Conservation (phyloP, 1,284 basidiomycete genomes). For the Malassezia pachydermatis region DNA sequence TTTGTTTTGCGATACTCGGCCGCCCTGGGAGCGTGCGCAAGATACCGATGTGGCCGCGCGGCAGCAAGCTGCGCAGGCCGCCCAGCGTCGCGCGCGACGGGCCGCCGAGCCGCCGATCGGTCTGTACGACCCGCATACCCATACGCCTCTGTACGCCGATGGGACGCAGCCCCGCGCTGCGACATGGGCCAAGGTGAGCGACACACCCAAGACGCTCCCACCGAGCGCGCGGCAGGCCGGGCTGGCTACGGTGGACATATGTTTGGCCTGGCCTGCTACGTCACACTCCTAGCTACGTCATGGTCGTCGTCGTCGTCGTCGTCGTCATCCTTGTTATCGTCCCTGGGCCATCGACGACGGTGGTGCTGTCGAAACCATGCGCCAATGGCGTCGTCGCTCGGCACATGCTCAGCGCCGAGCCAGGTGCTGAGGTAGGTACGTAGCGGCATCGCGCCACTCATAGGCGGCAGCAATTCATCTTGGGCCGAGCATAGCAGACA, state of each 20-base stretch:
- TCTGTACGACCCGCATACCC: conserved; percentile 43
- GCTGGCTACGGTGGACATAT: conserved; percentile 5
- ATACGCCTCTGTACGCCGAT: conserved; percentile 28
- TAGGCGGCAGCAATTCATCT: conserved; percentile 16
- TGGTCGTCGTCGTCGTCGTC: too few relatives aligned
- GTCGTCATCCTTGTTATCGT: too few relatives aligned
- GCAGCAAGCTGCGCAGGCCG: conserved; percentile 17
- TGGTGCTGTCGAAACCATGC: conserved; percentile 8
- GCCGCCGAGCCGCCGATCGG: conserved; percentile 35
- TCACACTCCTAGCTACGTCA: not conserved
- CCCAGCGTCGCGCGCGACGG: conserved; percentile 16
- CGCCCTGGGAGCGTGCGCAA: conserved; percentile 31
- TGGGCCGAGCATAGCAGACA: conserved; percentile 12
- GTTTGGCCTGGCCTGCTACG: not conserved
- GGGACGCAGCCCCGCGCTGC: conserved; percentile 34
- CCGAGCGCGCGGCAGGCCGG: conserved; percentile 1
- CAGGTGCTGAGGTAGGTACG: conserved; percentile 10
- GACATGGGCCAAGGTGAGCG: conserved; percentile 17
- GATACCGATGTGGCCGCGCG: conserved; percentile 16
- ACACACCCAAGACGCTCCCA: not conserved
- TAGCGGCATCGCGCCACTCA: conserved; percentile 9
- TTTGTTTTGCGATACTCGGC: conserved; percentile 27
- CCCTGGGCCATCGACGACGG: too few relatives aligned
- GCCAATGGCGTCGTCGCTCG: conserved; percentile 14
- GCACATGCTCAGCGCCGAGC: conserved; percentile 14